A percentile compares a stretch with the other conserved stretches of the same genome.
Conservation (phyloP, 306 rosid genomes). For the Cicer cuneatum region DNA sequence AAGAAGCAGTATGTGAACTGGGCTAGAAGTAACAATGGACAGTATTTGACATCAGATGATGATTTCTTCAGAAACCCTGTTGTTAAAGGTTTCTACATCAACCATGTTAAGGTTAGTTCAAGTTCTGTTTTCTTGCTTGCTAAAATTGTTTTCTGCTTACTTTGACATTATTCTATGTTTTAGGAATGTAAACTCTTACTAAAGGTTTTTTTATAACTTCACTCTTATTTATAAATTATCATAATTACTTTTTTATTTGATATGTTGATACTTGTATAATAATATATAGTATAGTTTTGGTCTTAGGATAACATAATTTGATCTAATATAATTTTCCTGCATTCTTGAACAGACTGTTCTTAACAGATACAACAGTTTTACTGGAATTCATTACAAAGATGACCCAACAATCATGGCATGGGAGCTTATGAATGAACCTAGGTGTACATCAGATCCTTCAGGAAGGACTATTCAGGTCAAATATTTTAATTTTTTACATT, state of each 20-base stretch:
- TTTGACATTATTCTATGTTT: not conserved
- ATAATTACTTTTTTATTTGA: not conserved
- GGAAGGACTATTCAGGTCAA: slow-evolving; percentile 89
- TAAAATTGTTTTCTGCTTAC: slow-evolving; percentile 1
- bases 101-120: slow-evolving; percentile 70
- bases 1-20: slow-evolving; percentile 95
- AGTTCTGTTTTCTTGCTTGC: not conserved
- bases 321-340: slow-evolving; percentile 39
- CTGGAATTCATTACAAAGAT: slow-evolving; percentile 74
- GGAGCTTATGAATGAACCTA: slow-evolving; percentile 95
- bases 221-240: not conserved
- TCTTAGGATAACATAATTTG: slow-evolving; percentile 25
- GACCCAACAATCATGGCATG: slow-evolving; percentile 97
- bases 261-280: not conserved
- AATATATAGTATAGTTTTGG: not conserved
- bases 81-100: slow-evolving; percentile 78
- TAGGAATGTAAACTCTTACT: no score
- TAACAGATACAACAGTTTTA: slow-evolving; percentile 71
- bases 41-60: slow-evolving; percentile 78
- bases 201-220: not conserved
- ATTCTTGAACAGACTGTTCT: slow-evolving; percentile 65
- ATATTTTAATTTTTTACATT: not conserved
- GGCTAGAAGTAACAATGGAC: slow-evolving; percentile 81
- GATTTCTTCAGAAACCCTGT: slow-evolving; percentile 82
- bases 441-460: slow-evolving; percentile 92